A percentile compares a stretch with the other conserved stretches of the same genome.
These are phyloP conservation scores for Leucocoprinus sp. DNA, from an alignment of 768 basidiomycete species.

Conservation along the genomic window DNA sequence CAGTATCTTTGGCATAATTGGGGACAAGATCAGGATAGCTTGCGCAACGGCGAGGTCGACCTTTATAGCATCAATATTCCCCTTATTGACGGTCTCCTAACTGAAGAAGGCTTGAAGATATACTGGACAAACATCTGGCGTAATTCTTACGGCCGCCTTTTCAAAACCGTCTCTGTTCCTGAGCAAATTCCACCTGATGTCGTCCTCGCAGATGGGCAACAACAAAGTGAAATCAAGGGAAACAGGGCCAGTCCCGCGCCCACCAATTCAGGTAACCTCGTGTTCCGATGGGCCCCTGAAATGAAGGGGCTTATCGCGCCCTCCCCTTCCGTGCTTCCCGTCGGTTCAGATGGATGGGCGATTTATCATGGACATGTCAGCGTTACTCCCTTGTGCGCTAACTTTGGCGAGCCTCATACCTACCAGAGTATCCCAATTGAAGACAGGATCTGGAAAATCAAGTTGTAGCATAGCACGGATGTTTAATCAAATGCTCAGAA, in stretches of 20 bases:
- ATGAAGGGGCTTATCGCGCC: constrained; percentile 64
- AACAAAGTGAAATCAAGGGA: constrained; percentile 16
- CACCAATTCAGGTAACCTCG: constrained; percentile 29
- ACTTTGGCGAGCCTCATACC: constrained; percentile 57
- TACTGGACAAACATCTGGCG: constrained; percentile 83
- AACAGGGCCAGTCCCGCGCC: constrained; percentile 10
- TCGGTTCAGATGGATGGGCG: constrained; percentile 81
- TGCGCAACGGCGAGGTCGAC: constrained; percentile 61
- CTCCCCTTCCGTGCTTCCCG: constrained; percentile 46
- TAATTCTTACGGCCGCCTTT: constrained; percentile 76
- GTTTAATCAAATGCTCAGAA: constrained; percentile 4
- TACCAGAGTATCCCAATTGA: constrained; percentile 25
- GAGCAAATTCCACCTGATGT: constrained; percentile 17
- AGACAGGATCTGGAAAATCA: constrained; percentile 46
- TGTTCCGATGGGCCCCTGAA: constrained; percentile 69
- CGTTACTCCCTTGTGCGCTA: constrained; percentile 70
- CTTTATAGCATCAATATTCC: constrained; percentile 87
- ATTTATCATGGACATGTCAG: constrained; percentile 61
- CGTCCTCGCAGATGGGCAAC: constrained; percentile 39
- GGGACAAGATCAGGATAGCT: constrained; percentile 59
- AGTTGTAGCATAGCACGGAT: constrained; percentile 30
- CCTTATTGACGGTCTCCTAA: constrained; percentile 56
- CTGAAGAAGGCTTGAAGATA: constrained; percentile 53
- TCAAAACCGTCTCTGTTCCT: constrained; percentile 39
- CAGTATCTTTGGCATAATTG: constrained; percentile 75